A percentile compares a stretch with the other conserved stretches of the same genome.
phyloP scores from a whole-genome alignment of 2,329 filamentous ascomycete genomes.

The Teratosphaeria pseudoeucalypti region DNA sequence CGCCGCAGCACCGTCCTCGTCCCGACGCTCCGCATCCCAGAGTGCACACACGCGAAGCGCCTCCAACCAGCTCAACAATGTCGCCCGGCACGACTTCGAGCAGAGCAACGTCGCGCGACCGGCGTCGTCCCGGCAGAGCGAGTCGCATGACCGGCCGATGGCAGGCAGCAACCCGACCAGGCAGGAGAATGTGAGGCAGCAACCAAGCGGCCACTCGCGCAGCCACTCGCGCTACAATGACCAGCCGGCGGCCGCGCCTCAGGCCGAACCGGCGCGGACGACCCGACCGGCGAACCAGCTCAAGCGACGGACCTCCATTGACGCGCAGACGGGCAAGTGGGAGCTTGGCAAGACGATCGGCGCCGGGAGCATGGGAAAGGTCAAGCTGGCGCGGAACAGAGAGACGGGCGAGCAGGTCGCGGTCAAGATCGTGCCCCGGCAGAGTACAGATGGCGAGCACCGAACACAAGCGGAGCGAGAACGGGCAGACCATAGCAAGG shows the following conservation, averaged over 20 bases:
- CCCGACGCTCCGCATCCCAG: slow-evolving; percentile 27
- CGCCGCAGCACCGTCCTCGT: slow-evolving; percentile 18
- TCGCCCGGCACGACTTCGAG: slow-evolving; percentile 63
- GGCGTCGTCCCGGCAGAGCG: slow-evolving; percentile 46
- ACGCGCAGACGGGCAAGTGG: slow-evolving; percentile 85
- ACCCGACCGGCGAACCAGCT: neutral
- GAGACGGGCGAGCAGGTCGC: slow-evolving; percentile 91
- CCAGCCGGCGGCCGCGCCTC: slow-evolving; percentile 20
- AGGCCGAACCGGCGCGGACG: neutral
- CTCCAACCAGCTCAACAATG: slow-evolving; percentile 41
- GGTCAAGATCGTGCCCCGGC: slow-evolving; percentile 91
- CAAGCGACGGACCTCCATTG: slow-evolving; percentile 64
- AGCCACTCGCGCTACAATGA: slow-evolving; percentile 36
- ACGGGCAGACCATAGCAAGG: slow-evolving; percentile 89
- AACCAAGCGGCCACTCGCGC: slow-evolving; percentile 29
- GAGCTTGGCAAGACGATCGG: slow-evolving; percentile 93
- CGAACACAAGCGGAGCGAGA: slow-evolving; percentile 64
- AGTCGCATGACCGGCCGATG: slow-evolving; percentile 48
- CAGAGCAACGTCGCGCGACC: slow-evolving; percentile 54
- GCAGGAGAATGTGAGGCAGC: slow-evolving; percentile 41
- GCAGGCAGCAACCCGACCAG: slow-evolving; percentile 28
- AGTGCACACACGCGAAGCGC: slow-evolving; percentile 27
- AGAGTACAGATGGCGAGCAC: slow-evolving; percentile 70
- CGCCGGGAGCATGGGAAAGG: slow-evolving; percentile 97
- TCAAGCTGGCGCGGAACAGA: slow-evolving; percentile 85